Evolutionary conservation across 2,329 filamentous ascomycete species (phyloP), one percentile per base, ranked within the genome.

Genomic region (Pseudonectria buxi): DNA sequence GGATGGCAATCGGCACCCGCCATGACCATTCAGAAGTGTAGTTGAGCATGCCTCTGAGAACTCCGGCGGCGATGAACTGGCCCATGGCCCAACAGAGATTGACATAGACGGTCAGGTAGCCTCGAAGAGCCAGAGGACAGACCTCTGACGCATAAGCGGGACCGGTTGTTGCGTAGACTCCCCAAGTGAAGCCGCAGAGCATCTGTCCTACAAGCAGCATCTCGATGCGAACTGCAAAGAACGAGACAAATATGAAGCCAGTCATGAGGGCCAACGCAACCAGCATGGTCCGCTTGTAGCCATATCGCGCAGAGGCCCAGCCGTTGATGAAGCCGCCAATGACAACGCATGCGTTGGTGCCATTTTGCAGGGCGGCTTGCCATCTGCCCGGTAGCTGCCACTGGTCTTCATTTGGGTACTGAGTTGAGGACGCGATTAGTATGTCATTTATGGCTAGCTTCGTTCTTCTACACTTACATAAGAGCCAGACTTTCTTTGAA

Each of bases 281-380:
- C 25, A 74, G 69, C 43, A 80, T 67, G 4, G 72, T 77, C 46
- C 67, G 70, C 10, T 72, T 35, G 22, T 50, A 52, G 4, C 49
- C 49, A 2, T 40, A 50, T 0, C 40, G 33, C 3, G 43, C 43
- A 1, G 45, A 48, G 3, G 44, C 45, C 45, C 41, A 47, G 0
- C 49, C 49, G 13, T 52, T 52, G 14, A 47, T 43, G 29, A 46
- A 45, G 10, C 41, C 43, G 7, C 49, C 49, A 14, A 51, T 45
- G 3, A 52, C 45, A 7, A 43, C 37, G 24, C 43, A 38, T 2
- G 36, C 30, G 25, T 41, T 43, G 12, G 40, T 41, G 4, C 37
- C 41, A 10, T 41, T 41, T 5, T 40, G 34, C 4, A 45, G 38
- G 5, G 37, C 43, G 14, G 43, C 7, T 38, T 52, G n/a, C 49